Conservation (phyloP, 2,329 filamentous ascomycete species). For the Monilinia fructigena region DNA sequence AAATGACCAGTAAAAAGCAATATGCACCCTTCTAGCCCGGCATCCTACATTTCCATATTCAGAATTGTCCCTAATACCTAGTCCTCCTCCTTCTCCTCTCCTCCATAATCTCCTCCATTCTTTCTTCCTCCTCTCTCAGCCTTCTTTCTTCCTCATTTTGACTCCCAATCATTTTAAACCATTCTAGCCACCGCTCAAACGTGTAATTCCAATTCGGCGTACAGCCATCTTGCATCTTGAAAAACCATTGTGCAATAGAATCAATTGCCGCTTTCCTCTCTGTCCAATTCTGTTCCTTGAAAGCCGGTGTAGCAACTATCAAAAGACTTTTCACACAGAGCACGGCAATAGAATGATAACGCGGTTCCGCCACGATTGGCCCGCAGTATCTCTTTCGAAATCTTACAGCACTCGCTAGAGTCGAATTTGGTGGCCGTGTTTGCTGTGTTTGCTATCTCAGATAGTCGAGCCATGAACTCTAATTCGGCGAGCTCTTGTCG, state of each 20-base stretch:
- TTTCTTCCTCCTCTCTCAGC: not conserved
- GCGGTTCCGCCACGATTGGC: not conserved
- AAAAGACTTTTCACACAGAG: not conserved
- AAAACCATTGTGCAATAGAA: not conserved
- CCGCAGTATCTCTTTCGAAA: not conserved
- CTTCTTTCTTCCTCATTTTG: not conserved
- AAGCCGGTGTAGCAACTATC: not conserved
- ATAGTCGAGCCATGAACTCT: not conserved
- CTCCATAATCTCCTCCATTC: not conserved
- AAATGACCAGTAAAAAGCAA: too few species aligned
- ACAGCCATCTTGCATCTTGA: not conserved
- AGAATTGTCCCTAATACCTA: not conserved
- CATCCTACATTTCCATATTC: too few species aligned
- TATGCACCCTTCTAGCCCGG: too few species aligned
- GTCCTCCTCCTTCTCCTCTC: not conserved
- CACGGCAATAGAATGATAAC: slow-evolving; percentile 6
- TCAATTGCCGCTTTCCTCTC: not conserved
- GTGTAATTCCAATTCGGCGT: not conserved
- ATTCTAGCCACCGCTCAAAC: not conserved
- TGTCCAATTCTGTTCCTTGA: not conserved
- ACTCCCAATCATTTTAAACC: not conserved
- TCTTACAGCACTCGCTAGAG: not conserved
- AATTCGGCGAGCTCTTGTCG: not conserved
- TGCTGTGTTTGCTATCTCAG: not conserved
- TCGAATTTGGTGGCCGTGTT: not conserved